A percentile compares a stretch with the other conserved stretches of the same genome.
Evolutionary conservation across 2,329 filamentous ascomycete species (phyloP).

Genomic region (Colletotrichum truncatum): DNA sequence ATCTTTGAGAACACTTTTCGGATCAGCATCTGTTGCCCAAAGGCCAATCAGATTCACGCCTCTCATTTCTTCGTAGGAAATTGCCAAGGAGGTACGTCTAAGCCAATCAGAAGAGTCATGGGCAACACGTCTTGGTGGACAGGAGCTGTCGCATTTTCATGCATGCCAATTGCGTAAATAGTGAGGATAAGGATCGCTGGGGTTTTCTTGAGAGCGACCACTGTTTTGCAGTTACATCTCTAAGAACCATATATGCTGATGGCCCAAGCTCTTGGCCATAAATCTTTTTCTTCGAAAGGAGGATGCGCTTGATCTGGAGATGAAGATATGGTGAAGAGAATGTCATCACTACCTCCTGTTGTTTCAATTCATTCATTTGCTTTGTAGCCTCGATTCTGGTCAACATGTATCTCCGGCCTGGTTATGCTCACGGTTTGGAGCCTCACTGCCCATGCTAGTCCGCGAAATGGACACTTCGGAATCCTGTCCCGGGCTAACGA

Average conservation of each 20-base stretch:
- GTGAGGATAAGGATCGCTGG: conserved; percentile 5
- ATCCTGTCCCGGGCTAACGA: conserved; percentile 1
- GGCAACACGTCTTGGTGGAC: neutral
- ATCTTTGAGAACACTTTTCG: neutral
- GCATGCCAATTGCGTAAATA: neutral
- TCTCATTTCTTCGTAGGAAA: neutral
- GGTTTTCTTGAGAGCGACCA: neutral
- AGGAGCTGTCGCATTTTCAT: neutral
- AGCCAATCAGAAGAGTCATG: conserved; percentile 12
- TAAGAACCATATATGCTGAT: neutral
- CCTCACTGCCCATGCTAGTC: conserved; percentile 17
- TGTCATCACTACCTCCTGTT: neutral
- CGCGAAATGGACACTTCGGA: conserved; percentile 48
- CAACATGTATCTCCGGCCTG: conserved; percentile 18
- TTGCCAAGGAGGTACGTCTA: neutral
- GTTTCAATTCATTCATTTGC: neutral
- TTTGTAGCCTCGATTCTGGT: neutral
- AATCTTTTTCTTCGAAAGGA: conserved; percentile 11
- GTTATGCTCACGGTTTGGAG: conserved; percentile 12
- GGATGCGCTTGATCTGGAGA: neutral
- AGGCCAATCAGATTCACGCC: too few relatives aligned
- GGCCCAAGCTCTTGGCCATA: neutral
- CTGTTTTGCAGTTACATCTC: neutral
- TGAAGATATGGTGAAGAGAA: neutral
- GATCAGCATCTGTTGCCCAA: neutral